Evolutionary conservation across 179 eudicot species (phyloP).

Genomic region (Gypsophila paniculata): DNA sequence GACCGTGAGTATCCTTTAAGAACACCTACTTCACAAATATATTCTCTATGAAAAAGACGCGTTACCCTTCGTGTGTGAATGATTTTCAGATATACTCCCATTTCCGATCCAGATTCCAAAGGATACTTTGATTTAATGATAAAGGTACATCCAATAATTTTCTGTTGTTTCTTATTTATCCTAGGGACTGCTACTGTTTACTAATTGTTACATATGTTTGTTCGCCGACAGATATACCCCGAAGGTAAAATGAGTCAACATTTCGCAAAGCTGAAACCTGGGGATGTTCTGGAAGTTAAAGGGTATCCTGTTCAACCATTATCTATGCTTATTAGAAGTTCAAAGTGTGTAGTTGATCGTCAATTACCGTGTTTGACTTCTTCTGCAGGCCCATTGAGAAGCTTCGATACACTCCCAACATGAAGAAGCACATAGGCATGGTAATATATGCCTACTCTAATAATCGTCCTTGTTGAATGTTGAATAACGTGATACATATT

Average conservation of each 20-base stretch:
- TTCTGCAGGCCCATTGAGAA: slow-evolving; percentile 86
- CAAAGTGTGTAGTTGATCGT: not conserved
- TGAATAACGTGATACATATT: not conserved
- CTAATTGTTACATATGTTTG: slow-evolving; percentile 1
- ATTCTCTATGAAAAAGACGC: not conserved
- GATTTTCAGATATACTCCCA: slow-evolving; percentile 78
- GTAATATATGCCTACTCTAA: slow-evolving; percentile 36
- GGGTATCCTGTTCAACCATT: slow-evolving; percentile 43
- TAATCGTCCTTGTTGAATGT: not conserved
- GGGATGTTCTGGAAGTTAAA: slow-evolving; percentile 91
- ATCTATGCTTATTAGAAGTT: slow-evolving; percentile 4
- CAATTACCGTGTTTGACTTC: slow-evolving; percentile 10
- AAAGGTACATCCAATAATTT: slow-evolving; percentile 45
- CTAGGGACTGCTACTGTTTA: not conserved
- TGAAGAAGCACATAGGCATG: slow-evolving; percentile 99
- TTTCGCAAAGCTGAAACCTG: slow-evolving; percentile 82
- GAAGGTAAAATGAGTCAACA: slow-evolving; percentile 99
- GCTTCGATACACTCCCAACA: slow-evolving; percentile 84
- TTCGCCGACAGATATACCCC: slow-evolving; percentile 60
- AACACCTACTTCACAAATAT: too few relatives aligned
- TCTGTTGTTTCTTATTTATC: not conserved
- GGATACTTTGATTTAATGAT: slow-evolving; percentile 90
- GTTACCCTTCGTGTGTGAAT: slow-evolving; percentile 9
- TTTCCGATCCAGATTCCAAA: slow-evolving; percentile 82
- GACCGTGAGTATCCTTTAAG: slow-evolving; percentile 67